A percentile compares a stretch with the other conserved stretches of the same genome.
These are phyloP conservation scores for Aureobasidium sp. DNA, from an alignment of 2,329 filamentous ascomycete genomes.

Conservation along the genomic window DNA sequence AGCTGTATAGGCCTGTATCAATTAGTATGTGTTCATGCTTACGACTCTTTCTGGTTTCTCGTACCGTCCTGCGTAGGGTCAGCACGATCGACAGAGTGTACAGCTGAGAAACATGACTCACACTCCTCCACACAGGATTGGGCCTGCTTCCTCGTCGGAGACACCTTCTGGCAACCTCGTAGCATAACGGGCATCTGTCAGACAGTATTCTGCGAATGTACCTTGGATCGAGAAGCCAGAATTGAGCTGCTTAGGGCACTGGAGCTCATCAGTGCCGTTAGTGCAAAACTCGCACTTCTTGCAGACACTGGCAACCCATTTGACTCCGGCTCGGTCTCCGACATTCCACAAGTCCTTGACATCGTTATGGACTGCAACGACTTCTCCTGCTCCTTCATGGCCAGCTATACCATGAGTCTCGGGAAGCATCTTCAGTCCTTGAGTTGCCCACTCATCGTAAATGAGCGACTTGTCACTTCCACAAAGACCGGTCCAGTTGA, in stretches of 20 bases:
- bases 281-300: constrained; percentile 28
- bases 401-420: constrained; percentile 25
- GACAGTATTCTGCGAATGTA: constrained; percentile 33
- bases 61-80: neutral
- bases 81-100: neutral
- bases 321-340: constrained; percentile 30
- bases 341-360: constrained; percentile 25
- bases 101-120: constrained; percentile 20
- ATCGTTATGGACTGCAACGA: constrained; percentile 24
- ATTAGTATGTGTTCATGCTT: neutral
- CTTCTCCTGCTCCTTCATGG: constrained; percentile 27
- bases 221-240: constrained; percentile 33
- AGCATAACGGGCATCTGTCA: constrained; percentile 32
- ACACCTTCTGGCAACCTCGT: constrained; percentile 33
- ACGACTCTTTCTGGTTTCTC: neutral
- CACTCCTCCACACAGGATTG: constrained; percentile 35
- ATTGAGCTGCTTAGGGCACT: constrained; percentile 32
- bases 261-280: constrained; percentile 31
- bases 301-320: constrained; percentile 26
- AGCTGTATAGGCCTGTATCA: constrained; percentile 22
- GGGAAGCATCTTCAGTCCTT: constrained; percentile 26
- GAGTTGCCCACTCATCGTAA: constrained; percentile 30
- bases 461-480: constrained; percentile 32
- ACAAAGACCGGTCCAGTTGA: constrained; percentile 31
- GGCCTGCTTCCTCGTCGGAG: constrained; percentile 31